These are phyloP conservation scores for Cercospora zeina DNA, from an alignment of 2,329 filamentous ascomycete species.

Conservation along the genomic window DNA sequence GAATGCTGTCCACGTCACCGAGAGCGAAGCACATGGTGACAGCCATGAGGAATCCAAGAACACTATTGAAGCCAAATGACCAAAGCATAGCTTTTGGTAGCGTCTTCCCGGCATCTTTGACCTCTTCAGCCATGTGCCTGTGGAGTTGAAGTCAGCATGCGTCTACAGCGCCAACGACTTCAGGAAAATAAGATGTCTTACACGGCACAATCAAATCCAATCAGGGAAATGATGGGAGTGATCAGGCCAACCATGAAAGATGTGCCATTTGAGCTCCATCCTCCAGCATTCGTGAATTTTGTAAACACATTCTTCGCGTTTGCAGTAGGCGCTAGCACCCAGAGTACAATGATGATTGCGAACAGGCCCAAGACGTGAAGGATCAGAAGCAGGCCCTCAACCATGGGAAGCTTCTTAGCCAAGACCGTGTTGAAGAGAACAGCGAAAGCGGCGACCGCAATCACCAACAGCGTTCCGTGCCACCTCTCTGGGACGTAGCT, in stretches of 20 bases:
- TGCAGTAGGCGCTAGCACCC: conserved; percentile 38
- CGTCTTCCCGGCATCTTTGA: conserved; percentile 13
- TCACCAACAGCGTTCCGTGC: conserved; percentile 54
- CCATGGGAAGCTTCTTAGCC: conserved; percentile 48
- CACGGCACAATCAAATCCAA: conserved; percentile 16
- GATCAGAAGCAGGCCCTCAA: conserved; percentile 53
- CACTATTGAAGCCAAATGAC: conserved; percentile 16
- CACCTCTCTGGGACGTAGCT: conserved; percentile 28
- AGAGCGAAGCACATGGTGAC: conserved; percentile 41
- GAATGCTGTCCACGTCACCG: conserved; percentile 30
- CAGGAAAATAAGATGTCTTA: background rate
- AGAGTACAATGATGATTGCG: conserved; percentile 53
- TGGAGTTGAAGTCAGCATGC: background rate
- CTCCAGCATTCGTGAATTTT: conserved; percentile 28
- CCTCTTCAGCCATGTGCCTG: conserved; percentile 24
- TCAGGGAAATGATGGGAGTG: conserved; percentile 7
- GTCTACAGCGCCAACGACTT: background rate
- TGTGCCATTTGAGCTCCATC: conserved; percentile 14
- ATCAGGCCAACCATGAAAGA: conserved; percentile 15
- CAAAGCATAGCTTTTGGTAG: conserved; percentile 19
- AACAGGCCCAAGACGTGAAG: conserved; percentile 57
- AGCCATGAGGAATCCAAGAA: conserved; percentile 20
- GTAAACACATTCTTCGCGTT: conserved; percentile 31
- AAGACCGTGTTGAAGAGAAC: conserved; percentile 50
- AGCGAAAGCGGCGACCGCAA: conserved; percentile 45